Evolutionary conservation across 345 rosid genomes (phyloP).

Genomic region (Linum lewisii): DNA sequence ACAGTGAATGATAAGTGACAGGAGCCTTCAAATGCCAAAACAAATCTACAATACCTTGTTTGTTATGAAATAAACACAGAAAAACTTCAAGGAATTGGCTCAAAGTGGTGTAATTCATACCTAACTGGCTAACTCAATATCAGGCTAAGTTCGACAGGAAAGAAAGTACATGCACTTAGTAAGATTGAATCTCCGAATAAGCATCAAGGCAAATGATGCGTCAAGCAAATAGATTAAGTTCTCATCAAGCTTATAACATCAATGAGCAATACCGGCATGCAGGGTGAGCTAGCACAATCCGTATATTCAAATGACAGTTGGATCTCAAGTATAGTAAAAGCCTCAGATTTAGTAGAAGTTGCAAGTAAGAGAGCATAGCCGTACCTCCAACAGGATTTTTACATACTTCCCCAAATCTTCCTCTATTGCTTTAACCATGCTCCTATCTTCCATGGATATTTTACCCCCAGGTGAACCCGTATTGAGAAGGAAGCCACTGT

Average conservation of each 20-base stretch:
- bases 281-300: no score
- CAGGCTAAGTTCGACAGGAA: no score
- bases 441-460: conserved; percentile 73
- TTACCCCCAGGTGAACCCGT: conserved; percentile 69
- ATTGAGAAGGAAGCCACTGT: conserved; percentile 89
- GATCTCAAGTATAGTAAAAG: no score
- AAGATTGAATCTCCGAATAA: neutral
- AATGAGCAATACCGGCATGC: no score
- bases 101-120: no score
- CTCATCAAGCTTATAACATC: no score
- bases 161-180: neutral
- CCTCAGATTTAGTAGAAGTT: no score
- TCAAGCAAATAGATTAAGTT: no score
- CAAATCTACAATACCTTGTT: neutral
- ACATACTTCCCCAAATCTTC: conserved; percentile 87
- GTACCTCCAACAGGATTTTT: conserved; percentile 75
- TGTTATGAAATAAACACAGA: neutral
- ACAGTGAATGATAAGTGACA: neutral
- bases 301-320: no score
- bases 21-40: neutral
- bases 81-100: neutral
- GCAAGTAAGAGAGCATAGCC: conserved; percentile 8
- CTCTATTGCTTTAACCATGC: conserved; percentile 62
- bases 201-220: no score
- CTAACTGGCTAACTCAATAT: no score